Base-by-base conservation (phyloP, 2,329 filamentous ascomycete species). In the Fusarium irregulare region DNA sequence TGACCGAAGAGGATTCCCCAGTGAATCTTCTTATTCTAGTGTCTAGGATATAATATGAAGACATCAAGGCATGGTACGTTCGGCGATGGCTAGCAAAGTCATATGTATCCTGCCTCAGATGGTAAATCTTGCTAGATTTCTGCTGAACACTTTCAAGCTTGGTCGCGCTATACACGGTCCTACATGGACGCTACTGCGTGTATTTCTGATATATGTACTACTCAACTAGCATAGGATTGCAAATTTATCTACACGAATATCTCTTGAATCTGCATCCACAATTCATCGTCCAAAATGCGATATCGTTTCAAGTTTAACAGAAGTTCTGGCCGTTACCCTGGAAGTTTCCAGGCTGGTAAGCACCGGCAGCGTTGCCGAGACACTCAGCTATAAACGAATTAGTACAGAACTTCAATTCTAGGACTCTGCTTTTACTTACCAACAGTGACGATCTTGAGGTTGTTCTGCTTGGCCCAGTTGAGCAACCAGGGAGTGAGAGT, bases 401-500 rank as follows among this genome's bases (percentile, higher is more conserved):
- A 69, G 60, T n/a, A 40, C 7, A 12, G 21, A 4, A 5, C 12
- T 7, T 20, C 3, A 21, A 1, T 7, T 1, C 10, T 6, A 14
- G 3, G 2, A 2, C 1, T 9, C 3, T 5, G 10, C 2, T 7
- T 8, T 16, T 23, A 80, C 83, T 69, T 79, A 85, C 77, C 86
- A 80, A 86, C 83, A 47, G 83, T 86, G 4, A 86, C 84, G 28
- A 86, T 77, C 78, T 81, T 77, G 10, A 86, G 74, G 56, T 81
- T 81, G 60, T 85, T 85, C 54, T 79, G 78, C 74, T 81, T 80
- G 0, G 84, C 84, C 84, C 84, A 86, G 74, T 83, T 80, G 60
- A 87, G 81, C 64, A 87, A 73, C 79, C 83, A 86, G 13, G 80
- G 81, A 6, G 84, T 85, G 27, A 88, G 76, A 7, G 81, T 81